Percentiles rank a stretch among this genome's conserved stretches.
Conservation (phyloP, 805 yeast genomes). For the Nakazawaea pomicola region DNA sequence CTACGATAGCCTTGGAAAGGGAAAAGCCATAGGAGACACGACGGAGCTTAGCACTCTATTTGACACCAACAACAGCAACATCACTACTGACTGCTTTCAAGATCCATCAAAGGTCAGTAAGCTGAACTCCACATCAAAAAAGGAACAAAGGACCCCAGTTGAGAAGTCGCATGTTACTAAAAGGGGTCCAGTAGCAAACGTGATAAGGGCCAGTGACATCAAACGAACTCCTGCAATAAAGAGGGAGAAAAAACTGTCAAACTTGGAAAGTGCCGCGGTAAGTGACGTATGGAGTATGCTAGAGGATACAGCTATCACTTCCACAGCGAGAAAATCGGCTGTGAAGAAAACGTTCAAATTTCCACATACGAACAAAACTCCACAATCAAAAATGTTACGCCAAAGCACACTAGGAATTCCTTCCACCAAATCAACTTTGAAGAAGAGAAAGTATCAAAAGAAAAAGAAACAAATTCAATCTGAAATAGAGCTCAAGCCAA, state of each 20-base stretch:
- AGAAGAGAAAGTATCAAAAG: background rate
- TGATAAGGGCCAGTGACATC: background rate
- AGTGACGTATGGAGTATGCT: conserved; percentile 5
- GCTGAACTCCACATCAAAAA: no score
- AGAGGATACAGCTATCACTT: conserved; percentile 1
- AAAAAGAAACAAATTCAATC: background rate
- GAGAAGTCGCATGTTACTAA: no score
- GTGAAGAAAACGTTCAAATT: background rate
- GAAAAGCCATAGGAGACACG: no score
- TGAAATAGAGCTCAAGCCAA: background rate
- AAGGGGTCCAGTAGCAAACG: background rate
- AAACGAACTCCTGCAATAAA: no score
- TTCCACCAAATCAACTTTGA: conserved; percentile 5
- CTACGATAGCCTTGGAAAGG: background rate
- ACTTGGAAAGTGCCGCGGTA: no score
- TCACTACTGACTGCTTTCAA: background rate
- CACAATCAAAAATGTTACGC: background rate
- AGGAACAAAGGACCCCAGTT: no score
- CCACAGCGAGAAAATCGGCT: background rate
- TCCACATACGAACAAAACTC: background rate
- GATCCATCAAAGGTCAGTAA: background rate
- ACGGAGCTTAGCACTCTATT: background rate
- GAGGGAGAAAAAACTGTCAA: no score
- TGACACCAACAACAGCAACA: background rate
- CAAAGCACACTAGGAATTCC: conserved; percentile 7